Base-by-base conservation (phyloP, 164 flowering plant genomes). In the Magnolia changhungtana region DNA sequence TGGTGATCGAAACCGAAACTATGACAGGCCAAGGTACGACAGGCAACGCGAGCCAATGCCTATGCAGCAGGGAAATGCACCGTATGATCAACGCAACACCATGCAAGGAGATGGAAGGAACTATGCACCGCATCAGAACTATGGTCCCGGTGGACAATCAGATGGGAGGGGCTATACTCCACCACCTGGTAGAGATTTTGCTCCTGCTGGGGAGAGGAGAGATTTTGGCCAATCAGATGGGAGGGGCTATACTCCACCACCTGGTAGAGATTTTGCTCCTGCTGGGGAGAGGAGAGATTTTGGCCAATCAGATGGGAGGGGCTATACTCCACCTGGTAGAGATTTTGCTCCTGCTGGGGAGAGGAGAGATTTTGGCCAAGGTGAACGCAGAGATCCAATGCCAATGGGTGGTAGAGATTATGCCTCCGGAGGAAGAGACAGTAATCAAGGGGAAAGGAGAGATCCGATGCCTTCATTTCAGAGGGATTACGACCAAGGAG, bases 1-100 rank as follows among this genome's bases (percentile, higher is more conserved):
- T 75, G 75, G 75, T 71, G 88, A 84, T 37, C 80, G 88, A 58
- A 82, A 85, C 73, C 80, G 86, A 75, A 78, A 80, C 67, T 55
- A 65, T 61, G 84, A 87, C 52, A 80, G 84, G 50, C 85, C 82
- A 19, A 82, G 87, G 69, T 78, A 78, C 67, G 86, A 86, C 65
- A 79, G 87, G 74, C 90, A 65, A 14, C 81, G 85, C 14, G 80
- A 76, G 18, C 81, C 84, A 59, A 75, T 71, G 81, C 84, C 74
- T 50, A 80, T 78, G 71, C 82, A 67, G 74, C 87, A 82, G 75
- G 80, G 82, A 18, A 80, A 79, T 20, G 76, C 72, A 20, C 71
- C 74, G 61, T 72, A 37, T 52, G 78, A 75, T 72, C 71, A 55
- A 16, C 3, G 13, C 61, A 71, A 71, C 63, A 16, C 76, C 72